Evolutionary conservation across 2,329 filamentous ascomycete genomes (phyloP).

Genomic region (Pseudogymnoascus pannorum): DNA sequence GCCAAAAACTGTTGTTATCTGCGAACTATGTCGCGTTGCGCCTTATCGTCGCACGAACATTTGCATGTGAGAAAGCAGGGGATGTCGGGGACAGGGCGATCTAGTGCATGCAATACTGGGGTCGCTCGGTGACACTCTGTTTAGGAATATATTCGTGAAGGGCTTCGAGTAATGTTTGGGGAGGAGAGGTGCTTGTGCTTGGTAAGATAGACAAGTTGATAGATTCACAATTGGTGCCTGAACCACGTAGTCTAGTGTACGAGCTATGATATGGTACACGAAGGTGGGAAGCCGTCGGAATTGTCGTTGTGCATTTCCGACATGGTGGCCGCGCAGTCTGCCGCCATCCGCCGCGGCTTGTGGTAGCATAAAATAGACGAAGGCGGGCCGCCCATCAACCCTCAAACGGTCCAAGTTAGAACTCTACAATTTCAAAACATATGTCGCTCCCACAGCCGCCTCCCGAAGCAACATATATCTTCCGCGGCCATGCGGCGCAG

Average conservation of each 20-base stretch:
- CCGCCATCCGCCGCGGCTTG: neutral
- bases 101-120: neutral
- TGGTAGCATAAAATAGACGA: slow-evolving; percentile 6
- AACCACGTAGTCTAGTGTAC: neutral
- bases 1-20: slow-evolving; percentile 2
- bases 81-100: neutral
- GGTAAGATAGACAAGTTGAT: neutral
- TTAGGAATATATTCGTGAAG: neutral
- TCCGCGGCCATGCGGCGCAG: slow-evolving; percentile 77
- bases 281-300: neutral
- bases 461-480: slow-evolving; percentile 44
- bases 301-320: slow-evolving; percentile 6
- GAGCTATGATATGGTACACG: neutral
- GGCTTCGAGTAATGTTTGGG: neutral
- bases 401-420: slow-evolving; percentile 1
- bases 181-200: neutral
- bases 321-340: neutral
- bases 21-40: slow-evolving; percentile 7
- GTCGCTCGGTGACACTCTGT: neutral
- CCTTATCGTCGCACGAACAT: slow-evolving; percentile 6
- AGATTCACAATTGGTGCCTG: neutral
- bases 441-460: slow-evolving; percentile 21
- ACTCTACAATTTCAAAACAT: slow-evolving; percentile 2
- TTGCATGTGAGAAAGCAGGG: slow-evolving; percentile 6
- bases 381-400: slow-evolving; percentile 4